Evolutionary conservation across 805 yeast genomes (phyloP), one percentile per base, ranked within the genome.

Genomic region (Candida dendrica): DNA sequence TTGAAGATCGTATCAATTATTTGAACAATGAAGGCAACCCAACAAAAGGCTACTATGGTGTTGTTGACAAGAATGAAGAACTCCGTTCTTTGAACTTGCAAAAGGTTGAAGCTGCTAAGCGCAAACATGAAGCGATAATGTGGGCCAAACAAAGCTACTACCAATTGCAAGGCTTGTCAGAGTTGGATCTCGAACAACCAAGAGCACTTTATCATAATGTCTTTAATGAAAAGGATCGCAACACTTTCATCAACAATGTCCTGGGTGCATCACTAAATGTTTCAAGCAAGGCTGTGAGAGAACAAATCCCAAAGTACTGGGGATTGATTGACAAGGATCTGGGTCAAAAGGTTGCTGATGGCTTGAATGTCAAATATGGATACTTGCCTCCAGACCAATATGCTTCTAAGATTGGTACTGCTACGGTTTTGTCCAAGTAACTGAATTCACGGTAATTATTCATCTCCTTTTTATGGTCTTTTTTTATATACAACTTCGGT

Each of bases 171-270:
- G 74, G 75, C 14, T 51, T 69, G 18, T 53, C 64, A 26, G 73
- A 69, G 38, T 51, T 66, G 19, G 77, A 71, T 53, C 52, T 69
- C 30, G 75, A 71, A 49, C 76, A 71, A 48, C 74, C 76, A 39
- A 60, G 74, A 51, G 64, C 55, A 0, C 52, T 71, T 43, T 71
- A 69, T 48, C 63, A 60, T 41, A 64, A 62, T 41, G 72, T 71
- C 2, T 69, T 48, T 46, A 52, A 46, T 41, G 66, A 56, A 9
- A 56, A 53, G 11, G 60, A 55, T 17, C 62, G 60, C 49, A 47
- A 56, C 37, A 58, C 55, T 37, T 60, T 71, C 47, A 53, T 66
- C 32, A 56, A 61, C 22, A 68, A 67, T 43, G 56, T 71, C 24
- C 60, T 61, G 11, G 66, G 65, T 27, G 72, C 66, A 45, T 72